Base-by-base conservation (phyloP, 306 rosid genomes). In the Pyrus bretschneideri region DNA sequence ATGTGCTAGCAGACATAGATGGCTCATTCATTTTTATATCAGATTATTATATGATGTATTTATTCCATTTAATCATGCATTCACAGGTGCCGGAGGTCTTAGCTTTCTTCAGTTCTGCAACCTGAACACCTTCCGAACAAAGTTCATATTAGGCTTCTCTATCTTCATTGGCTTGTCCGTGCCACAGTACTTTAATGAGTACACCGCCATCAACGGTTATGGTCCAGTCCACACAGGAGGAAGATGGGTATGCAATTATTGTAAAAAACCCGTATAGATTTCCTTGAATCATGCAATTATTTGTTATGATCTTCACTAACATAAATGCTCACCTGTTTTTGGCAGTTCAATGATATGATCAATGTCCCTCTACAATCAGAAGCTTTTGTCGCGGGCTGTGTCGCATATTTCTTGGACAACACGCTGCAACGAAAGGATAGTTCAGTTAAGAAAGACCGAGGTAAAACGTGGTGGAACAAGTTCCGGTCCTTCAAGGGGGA, bases 401-500 rank as follows among this genome's bases (percentile, higher is more conserved):
- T 96, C 23, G 99, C 98, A 9, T 96, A 89, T 83, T 96, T 96
- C 83, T 74, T 96, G 70, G 98, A 96, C 81, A 96, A 89, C 85
- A 96, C 99, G 0, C 73, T 96, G 63, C 96, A 93, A 64, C 85
- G 83, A 77, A 93, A 66, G 74, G 98, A 90, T 1, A n/a, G 44
- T 1, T 11, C 77, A 12, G 82, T 88, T 73, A 78, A 94, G 80
- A 96, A 96, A 81, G 99, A 96, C 84, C 82, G 98, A 22, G 99
- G 99, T n/a, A 96, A 91, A 78, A 89, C 89, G 71, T 96, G 98
- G 97, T 96, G 99, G 99, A 97, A 93, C 82, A 96, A 93, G 86
- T 96, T 84, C 86, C 54, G 78, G 68, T 88, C 97, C 60, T 96
- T 83, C 83, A 91, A 88, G 83, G 86, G 91, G 4, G 99, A 96